Evolutionary conservation across 805 yeast genomes (phyloP).

Genomic region (Wickerhamomyces alni): DNA sequence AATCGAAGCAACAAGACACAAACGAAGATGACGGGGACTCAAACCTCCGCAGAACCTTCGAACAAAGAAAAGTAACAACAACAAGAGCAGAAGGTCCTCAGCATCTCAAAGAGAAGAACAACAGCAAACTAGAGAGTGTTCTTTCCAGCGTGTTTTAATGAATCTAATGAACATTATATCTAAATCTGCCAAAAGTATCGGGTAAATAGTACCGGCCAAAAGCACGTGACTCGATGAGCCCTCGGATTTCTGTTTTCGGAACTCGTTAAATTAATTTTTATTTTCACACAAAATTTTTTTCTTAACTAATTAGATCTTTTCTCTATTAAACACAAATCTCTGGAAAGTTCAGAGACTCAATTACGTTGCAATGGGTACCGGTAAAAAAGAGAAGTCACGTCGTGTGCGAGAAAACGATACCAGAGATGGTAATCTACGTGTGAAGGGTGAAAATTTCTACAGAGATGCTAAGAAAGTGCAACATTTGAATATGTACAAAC

Average conservation of each 20-base stretch:
- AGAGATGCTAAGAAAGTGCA: constrained; percentile 90
- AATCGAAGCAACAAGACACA: constrained; percentile 7
- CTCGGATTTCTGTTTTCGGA: constrained; percentile 1
- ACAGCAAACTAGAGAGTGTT: constrained; percentile 30
- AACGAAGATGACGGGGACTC: constrained; percentile 14
- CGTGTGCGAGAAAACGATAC: constrained; percentile 75
- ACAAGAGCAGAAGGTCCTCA: constrained; percentile 58
- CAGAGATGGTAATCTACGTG: constrained; percentile 86
- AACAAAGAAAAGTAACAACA: constrained; percentile 64
- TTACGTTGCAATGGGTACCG: constrained; percentile 68
- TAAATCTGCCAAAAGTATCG: too few relatives aligned
- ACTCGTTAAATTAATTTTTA: neutral
- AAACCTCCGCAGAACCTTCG: constrained; percentile 54
- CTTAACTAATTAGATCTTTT: neutral
- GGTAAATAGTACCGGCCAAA: too few relatives aligned
- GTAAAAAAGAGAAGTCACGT: constrained; percentile 86
- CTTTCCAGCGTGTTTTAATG: constrained; percentile 25
- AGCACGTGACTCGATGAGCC: constrained; percentile 7
- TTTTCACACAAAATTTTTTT: constrained; percentile 1
- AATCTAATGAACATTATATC: neutral
- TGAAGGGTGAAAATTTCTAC: constrained; percentile 95
- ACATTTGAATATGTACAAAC: constrained; percentile 86
- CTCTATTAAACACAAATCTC: neutral
- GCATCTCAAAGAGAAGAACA: constrained; percentile 35
- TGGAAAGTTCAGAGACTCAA: neutral